Base-by-base conservation (phyloP, 768 basidiomycete species). In the Hydnomerulius pinastri region DNA sequence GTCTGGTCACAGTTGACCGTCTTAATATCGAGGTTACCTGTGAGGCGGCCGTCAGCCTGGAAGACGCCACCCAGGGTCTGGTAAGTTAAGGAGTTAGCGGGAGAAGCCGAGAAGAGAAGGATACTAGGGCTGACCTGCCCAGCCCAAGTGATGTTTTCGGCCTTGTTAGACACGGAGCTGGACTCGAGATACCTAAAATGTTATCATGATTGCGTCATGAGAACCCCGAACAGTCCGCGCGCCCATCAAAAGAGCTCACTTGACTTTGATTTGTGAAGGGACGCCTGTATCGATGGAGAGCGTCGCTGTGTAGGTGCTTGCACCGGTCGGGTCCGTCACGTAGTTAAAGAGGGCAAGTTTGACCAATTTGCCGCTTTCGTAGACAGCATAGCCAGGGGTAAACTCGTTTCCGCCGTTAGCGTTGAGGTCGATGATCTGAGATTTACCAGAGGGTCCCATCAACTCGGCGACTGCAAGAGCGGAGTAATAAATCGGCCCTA, bases 81-180 rank as follows among this genome's bases (percentile, higher is more conserved):
- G n/a, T n/a, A n/a, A n/a, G n/a, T n/a, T n/a, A n/a, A n/a, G n/a
- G n/a, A n/a, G n/a, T n/a, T n/a, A n/a, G n/a, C n/a, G n/a, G n/a
- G n/a, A n/a, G n/a, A n/a, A n/a, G n/a, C n/a, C n/a, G n/a, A n/a
- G n/a, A n/a, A n/a, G n/a, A n/a, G n/a, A n/a, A n/a, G n/a, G n/a
- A n/a, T n/a, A n/a, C n/a, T n/a, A n/a, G n/a, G n/a, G n/a, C 71
- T 88, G 90, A 5, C 82, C 82, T 3, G 86, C 90, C 88, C 90
- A 92, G 0, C 81, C 85, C 50, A 90, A 81, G 59, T 87, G 82
- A 43, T 71, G 74, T 60, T 80, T 84, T n/a, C n/a, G n/a, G n/a
- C n/a, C n/a, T n/a, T n/a, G 49, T 81, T 77, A 1, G 79, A 70
- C 3, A 88, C 82, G 1, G 78, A 78, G 0, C 71, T 60, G 0